Conservation (phyloP, 257 asterid species). For the Solanum sejunctum region DNA sequence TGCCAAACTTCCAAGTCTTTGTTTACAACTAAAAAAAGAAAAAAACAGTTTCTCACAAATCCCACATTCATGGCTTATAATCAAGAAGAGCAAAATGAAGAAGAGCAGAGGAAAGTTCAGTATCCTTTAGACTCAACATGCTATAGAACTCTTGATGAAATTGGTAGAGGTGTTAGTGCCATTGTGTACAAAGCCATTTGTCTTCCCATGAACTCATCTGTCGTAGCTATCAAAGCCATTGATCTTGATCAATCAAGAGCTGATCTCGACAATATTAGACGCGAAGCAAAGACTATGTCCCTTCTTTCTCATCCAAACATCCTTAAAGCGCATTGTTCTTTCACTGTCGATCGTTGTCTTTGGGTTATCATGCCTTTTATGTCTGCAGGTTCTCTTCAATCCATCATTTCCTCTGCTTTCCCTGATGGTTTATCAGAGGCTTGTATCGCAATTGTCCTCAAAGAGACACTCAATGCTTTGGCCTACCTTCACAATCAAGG, state of each 20-base stretch:
- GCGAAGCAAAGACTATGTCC: slow-evolving; percentile 62
- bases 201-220: slow-evolving; percentile 34
- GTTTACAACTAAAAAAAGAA: not conserved
- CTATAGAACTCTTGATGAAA: slow-evolving; percentile 37
- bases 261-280: slow-evolving; percentile 46
- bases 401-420: slow-evolving; percentile 51
- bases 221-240: slow-evolving; percentile 69
- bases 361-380: slow-evolving; percentile 96
- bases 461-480: slow-evolving; percentile 39
- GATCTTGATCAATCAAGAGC: slow-evolving; percentile 54
- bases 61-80: slow-evolving; percentile 9
- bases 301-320: slow-evolving; percentile 79
- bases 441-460: slow-evolving; percentile 54
- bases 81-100: slow-evolving; percentile 7
- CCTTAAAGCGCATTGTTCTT: slow-evolving; percentile 71
- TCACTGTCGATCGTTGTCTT: slow-evolving; percentile 47
- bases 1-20: not conserved
- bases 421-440: slow-evolving; percentile 69
- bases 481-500: slow-evolving; percentile 75
- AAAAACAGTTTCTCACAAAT: not conserved
- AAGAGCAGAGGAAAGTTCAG: slow-evolving; percentile 5
- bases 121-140: slow-evolving; percentile 32
- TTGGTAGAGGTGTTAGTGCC: slow-evolving; percentile 68
- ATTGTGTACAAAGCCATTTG: slow-evolving; percentile 70
- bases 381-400: slow-evolving; percentile 73